Base-by-base conservation (phyloP, 2,329 filamentous ascomycete species). In the Immersiporthe knoxdaviesiana region DNA sequence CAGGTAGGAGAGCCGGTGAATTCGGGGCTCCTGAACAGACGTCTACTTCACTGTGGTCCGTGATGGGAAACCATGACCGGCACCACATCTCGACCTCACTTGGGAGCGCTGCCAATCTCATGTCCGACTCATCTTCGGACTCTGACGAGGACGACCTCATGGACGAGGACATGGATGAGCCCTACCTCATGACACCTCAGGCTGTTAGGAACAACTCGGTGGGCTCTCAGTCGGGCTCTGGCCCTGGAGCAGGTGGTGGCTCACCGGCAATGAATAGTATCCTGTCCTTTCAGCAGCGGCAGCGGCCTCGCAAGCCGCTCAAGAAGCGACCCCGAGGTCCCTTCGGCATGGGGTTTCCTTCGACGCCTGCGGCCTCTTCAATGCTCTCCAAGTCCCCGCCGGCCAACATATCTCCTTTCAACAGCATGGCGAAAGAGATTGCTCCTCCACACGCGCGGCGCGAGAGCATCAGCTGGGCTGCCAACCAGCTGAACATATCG, bases 401-500 rank as follows among this genome's bases (percentile, higher is more conserved):
- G 0, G 78, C 74, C 41, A 80, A 78, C 61, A 58, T 79, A 50
- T 71, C 61, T 1, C 59, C 70, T 1, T 72, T 76, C 3, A 67
- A 64, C 18, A 69, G 70, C 11, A 83, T 80, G 67, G 79, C 79
- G 37, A 79, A 79, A 59, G 80, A 81, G 54, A 75, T 73, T 30
- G 75, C 74, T 71, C 77, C 79, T 52, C 72, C 82, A 4, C 83
- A 85, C 52, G 86, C 91, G 11, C 87, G 95, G 59, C 86, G 95
- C 58, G 94, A 97, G 79, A 97, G 93, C 78, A 90, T 98, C 70
- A 97, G 92, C 73, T 90, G 96, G 83, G 93, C 94, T 50, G 94
- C 94, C 21, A 94, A 96, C 73, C 93, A 97, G 74, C 81, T 97
- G 27, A 91, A 96, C 72, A 91, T 97, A 50, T 90, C 88, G 66